Evolutionary conservation across 148 eudicot genomes (phyloP), one percentile per base, ranked within the genome.

Genomic region (Camellia granthamiana): DNA sequence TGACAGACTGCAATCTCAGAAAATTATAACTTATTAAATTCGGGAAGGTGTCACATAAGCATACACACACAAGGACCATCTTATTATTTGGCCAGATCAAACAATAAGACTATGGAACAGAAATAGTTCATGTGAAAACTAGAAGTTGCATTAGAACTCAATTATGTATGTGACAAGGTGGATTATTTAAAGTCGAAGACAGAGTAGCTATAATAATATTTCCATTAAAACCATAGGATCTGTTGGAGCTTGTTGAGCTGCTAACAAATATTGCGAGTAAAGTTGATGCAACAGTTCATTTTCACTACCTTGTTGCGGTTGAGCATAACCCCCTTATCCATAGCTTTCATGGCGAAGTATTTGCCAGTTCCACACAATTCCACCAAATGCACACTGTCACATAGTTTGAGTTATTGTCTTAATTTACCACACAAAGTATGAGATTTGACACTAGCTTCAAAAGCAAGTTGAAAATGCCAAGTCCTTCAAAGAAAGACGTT

Each of bases 301-400:
- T 79, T 38, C 64, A 59, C 51, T 86, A 91, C 98, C 97, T 97
- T 97, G 88, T 97, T 97, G 63, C 98, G 89, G 77, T 94, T 97
- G 44, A 97, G 92, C 99, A 97, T 94, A 10, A 90, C 77, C 82
- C 81, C 85, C 83, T 97, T 97, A 83, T 97, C 98, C 99, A 97
- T 94, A 55, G 99, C 92, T 86, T 97, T 97, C 99, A 97, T 92
- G 23, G 99, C 99, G 84, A 92, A 97, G 74, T 43, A 81, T 83
- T 91, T 89, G 42, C 91, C 94, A 2, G 99, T 92, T 80, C 91
- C 97, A 71, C 86, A 84, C 76, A 97, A 81, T 80, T 97, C 99
- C 66, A 97, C 99, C 86, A 97, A 86, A 89, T 97, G 98, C 84
- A 97, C 99, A 85, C 99, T 97, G 93, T 81, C 44, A 80, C 46